phyloP scores from a whole-genome alignment of 495 filamentous ascomycete species.

The Aspergillus ellipticus region DNA sequence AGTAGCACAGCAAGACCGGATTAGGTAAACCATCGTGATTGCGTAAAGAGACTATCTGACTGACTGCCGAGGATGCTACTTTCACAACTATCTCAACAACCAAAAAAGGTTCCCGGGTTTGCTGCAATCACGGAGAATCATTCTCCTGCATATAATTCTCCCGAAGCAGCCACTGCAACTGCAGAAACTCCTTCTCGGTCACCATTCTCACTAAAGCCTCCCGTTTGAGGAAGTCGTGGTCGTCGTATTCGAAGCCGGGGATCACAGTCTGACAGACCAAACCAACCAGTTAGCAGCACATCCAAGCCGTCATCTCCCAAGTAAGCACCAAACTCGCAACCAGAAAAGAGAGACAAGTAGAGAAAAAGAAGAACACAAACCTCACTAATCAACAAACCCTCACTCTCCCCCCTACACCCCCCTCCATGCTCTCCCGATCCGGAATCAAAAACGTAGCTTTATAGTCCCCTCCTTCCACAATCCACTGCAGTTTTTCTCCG shows the following conservation, averaged over 20 bases:
- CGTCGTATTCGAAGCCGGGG: neutral
- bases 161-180: neutral
- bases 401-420: conserved; percentile 19
- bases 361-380: neutral
- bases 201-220: neutral
- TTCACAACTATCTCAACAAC: too few relatives aligned
- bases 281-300: neutral
- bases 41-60: too few relatives aligned
- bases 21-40: too few relatives aligned
- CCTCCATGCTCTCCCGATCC: conserved; percentile 36
- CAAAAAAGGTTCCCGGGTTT: neutral
- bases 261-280: neutral
- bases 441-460: conserved; percentile 57
- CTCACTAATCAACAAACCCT: conserved; percentile 59
- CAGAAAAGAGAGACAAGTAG: neutral
- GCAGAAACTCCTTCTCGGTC: neutral
- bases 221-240: neutral
- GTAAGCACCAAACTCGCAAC: neutral
- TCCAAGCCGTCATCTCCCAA: neutral
- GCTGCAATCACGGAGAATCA: neutral
- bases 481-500: conserved; percentile 62
- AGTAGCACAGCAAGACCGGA: too few relatives aligned
- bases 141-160: neutral
- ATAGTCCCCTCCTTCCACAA: conserved; percentile 63
- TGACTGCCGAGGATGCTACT: too few relatives aligned